Percentiles rank a stretch among this genome's conserved stretches.
Evolutionary conservation across 148 eudicot species (phyloP).

Genomic region (Vaccinium corymbosum): DNA sequence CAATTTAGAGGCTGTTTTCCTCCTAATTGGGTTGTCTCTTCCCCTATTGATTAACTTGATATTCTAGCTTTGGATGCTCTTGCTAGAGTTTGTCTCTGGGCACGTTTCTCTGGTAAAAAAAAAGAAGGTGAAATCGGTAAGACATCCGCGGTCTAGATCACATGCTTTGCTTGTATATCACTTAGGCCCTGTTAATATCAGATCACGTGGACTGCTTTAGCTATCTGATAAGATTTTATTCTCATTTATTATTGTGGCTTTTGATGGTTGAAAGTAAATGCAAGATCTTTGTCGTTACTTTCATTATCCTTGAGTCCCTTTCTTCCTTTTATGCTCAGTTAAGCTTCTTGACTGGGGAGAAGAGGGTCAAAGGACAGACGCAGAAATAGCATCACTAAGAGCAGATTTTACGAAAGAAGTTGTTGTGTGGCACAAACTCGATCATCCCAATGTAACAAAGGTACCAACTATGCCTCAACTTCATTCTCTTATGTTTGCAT

Average conservation of each 20-base stretch:
- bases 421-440: slow-evolving; percentile 83
- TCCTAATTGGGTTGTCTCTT: too few species aligned
- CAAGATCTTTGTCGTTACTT: neutral
- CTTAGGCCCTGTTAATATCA: neutral
- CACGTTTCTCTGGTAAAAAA: too few species aligned
- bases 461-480: slow-evolving; percentile 28
- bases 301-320: slow-evolving; percentile 4
- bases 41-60: too few species aligned
- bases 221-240: neutral
- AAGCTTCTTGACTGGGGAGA: slow-evolving; percentile 95
- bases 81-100: too few species aligned
- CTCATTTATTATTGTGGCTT: neutral
- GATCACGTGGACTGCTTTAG: neutral
- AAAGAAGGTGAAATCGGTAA: neutral
- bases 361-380: slow-evolving; percentile 77
- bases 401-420: slow-evolving; percentile 88
- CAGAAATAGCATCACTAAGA: slow-evolving; percentile 69
- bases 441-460: slow-evolving; percentile 94
- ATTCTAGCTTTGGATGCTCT: too few species aligned
- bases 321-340: slow-evolving; percentile 37
- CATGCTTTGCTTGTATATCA: neutral
- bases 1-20: too few species aligned
- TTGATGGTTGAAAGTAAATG: neutral
- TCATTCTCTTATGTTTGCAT: neutral
- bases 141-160: neutral